Conservation (phyloP, 768 basidiomycete species). For the Russula abietina region DNA sequence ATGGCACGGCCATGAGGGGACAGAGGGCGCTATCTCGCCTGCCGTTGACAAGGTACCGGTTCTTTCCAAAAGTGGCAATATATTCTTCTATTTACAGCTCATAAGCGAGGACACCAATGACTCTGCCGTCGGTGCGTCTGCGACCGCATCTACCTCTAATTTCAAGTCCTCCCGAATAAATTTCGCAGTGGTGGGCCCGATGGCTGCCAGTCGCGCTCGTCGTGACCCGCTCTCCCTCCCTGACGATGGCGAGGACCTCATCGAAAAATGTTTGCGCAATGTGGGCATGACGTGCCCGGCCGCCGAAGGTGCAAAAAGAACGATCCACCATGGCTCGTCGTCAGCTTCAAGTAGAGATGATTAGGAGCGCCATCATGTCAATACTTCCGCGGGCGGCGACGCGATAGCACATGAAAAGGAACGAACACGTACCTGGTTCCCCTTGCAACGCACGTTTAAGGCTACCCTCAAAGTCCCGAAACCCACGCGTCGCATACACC, state of each 20-base stretch:
- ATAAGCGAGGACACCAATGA: slow-evolving; percentile 36
- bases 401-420: not conserved
- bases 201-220: slow-evolving; percentile 43
- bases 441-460: slow-evolving; percentile 29
- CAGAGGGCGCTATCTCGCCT: too few species aligned
- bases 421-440: slow-evolving; percentile 1
- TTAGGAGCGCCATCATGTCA: not conserved
- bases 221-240: not conserved
- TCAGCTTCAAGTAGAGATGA: not conserved
- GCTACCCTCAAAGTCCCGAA: slow-evolving; percentile 43
- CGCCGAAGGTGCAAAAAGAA: slow-evolving; percentile 71
- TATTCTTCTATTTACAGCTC: not conserved
- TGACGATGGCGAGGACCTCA: slow-evolving; percentile 26
- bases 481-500: slow-evolving; percentile 66
- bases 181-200: slow-evolving; percentile 60
- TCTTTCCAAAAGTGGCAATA: not conserved
- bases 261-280: slow-evolving; percentile 40
- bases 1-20: too few species aligned
- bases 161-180: slow-evolving; percentile 43
- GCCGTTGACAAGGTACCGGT: not conserved
- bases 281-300: slow-evolving; percentile 52
- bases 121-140: slow-evolving; percentile 52
- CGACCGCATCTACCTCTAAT: slow-evolving; percentile 48
- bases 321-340: slow-evolving; percentile 53
- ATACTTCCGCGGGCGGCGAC: not conserved